These are phyloP conservation scores for Beauveria australis DNA, from an alignment of 2,329 filamentous ascomycete species.

Conservation along the genomic window DNA sequence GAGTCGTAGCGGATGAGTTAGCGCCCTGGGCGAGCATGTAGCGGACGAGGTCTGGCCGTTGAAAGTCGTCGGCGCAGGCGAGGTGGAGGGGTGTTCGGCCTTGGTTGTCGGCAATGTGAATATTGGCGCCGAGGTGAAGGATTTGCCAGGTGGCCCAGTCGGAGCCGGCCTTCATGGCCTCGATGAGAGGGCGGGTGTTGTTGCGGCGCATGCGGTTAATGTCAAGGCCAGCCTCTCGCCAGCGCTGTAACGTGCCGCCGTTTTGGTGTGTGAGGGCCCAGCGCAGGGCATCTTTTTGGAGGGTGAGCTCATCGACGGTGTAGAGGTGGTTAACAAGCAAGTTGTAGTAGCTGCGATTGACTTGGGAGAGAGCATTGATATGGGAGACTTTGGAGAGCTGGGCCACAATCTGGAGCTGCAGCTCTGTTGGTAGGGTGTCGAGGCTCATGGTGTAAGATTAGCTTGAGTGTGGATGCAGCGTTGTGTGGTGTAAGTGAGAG, in stretches of 20 bases:
- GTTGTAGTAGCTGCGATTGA: slow-evolving; percentile 7
- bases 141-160: slow-evolving; percentile 9
- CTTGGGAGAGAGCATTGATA: slow-evolving; percentile 7
- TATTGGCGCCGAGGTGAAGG: slow-evolving; percentile 3
- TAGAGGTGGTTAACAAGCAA: slow-evolving; percentile 9
- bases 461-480: background rate
- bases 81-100: slow-evolving; percentile 6
- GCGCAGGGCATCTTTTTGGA: slow-evolving; percentile 8
- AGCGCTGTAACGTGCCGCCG: slow-evolving; percentile 5
- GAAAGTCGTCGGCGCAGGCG: slow-evolving; percentile 5
- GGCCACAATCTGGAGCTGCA: slow-evolving; percentile 6
- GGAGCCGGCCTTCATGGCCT: slow-evolving; percentile 7
- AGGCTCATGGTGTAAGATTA: slow-evolving; percentile 5
- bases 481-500: slow-evolving; percentile 1
- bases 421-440: slow-evolving; percentile 6
- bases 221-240: slow-evolving; percentile 6
- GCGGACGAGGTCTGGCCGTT: slow-evolving; percentile 1
- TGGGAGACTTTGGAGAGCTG: slow-evolving; percentile 3
- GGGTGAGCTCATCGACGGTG: slow-evolving; percentile 8
- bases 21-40: slow-evolving; percentile 5
- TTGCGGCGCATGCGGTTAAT: slow-evolving; percentile 7
- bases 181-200: slow-evolving; percentile 1
- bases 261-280: slow-evolving; percentile 7
- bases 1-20: background rate
- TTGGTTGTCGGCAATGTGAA: background rate